phyloP scores from a whole-genome alignment of 495 filamentous ascomycete species.

The Tuber borchii region DNA sequence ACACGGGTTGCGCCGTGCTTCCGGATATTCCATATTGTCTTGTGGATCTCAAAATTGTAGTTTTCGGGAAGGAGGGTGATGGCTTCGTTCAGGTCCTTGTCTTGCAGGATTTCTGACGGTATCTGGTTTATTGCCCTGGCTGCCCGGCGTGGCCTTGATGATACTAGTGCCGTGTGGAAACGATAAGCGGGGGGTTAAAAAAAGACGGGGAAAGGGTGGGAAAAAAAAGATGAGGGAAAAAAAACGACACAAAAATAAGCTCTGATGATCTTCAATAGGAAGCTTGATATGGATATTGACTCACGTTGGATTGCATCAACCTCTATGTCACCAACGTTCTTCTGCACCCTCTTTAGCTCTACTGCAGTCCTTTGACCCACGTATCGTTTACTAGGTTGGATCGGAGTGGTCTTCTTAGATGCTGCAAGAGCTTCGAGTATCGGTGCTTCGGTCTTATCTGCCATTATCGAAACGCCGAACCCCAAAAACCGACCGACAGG shows the following conservation, averaged over 20 bases:
- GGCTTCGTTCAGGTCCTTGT: slow-evolving; percentile 80
- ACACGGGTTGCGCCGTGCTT: slow-evolving; percentile 67
- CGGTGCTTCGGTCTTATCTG: slow-evolving; percentile 1
- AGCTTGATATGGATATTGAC: neutral
- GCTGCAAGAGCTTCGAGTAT: neutral
- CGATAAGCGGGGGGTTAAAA: slow-evolving; percentile 15
- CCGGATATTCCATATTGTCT: slow-evolving; percentile 92
- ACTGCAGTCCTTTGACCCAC: slow-evolving; percentile 60
- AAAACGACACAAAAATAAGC: neutral
- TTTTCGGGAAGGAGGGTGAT: slow-evolving; percentile 82
- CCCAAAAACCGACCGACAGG: neutral
- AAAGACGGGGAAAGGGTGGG: neutral
- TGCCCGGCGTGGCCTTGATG: slow-evolving; percentile 56
- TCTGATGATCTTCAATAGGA: neutral
- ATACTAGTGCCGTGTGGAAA: slow-evolving; percentile 40
- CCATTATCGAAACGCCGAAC: neutral
- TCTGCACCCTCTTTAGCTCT: slow-evolving; percentile 49
- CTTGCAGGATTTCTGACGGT: slow-evolving; percentile 74
- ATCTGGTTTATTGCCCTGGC: slow-evolving; percentile 81
- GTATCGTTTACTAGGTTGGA: slow-evolving; percentile 70
- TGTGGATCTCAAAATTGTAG: slow-evolving; percentile 97
- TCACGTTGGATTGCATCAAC: slow-evolving; percentile 59
- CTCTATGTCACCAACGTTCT: slow-evolving; percentile 50
- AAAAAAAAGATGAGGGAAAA: neutral
- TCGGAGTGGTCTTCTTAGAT: neutral